Conservation (phyloP, 495 filamentous ascomycete genomes). For the Amniculicola lignicola region DNA sequence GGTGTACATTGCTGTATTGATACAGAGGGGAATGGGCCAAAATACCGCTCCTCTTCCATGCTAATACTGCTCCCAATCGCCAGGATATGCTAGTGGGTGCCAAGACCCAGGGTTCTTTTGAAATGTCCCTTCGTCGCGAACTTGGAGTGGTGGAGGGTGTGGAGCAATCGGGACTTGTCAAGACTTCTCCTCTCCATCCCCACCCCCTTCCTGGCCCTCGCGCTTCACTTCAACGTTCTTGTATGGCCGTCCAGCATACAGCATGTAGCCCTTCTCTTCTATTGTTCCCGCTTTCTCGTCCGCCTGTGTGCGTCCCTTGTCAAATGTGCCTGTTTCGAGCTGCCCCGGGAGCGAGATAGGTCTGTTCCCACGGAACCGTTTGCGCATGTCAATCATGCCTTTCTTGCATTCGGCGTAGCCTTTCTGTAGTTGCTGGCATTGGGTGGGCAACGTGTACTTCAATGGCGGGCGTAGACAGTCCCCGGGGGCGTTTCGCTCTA, state of each 20-base stretch:
- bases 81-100: too few relatives aligned
- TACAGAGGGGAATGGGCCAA: too few relatives aligned
- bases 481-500: conserved; percentile 75
- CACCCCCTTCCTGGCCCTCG: too few relatives aligned
- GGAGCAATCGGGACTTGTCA: too few relatives aligned
- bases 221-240: too few relatives aligned
- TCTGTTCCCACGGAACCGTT: conserved; percentile 94
- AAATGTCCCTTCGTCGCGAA: too few relatives aligned
- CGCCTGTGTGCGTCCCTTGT: conserved; percentile 49
- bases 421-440: conserved; percentile 89
- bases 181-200: too few relatives aligned
- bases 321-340: conserved; percentile 51
- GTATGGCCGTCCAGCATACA: conserved; percentile 30
- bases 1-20: too few relatives aligned
- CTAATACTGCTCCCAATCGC: too few relatives aligned
- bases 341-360: conserved; percentile 68
- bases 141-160: too few relatives aligned
- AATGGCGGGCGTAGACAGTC: conserved; percentile 86
- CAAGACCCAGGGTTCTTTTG: too few relatives aligned
- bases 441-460: conserved; percentile 69
- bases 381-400: conserved; percentile 97
- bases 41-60: too few relatives aligned
- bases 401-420: conserved; percentile 90
- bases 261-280: conserved; percentile 34
- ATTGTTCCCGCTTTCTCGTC: conserved; percentile 26